These are phyloP conservation scores for Monosporascus sp. DNA, from an alignment of 2,329 filamentous ascomycete species.

Conservation along the genomic window DNA sequence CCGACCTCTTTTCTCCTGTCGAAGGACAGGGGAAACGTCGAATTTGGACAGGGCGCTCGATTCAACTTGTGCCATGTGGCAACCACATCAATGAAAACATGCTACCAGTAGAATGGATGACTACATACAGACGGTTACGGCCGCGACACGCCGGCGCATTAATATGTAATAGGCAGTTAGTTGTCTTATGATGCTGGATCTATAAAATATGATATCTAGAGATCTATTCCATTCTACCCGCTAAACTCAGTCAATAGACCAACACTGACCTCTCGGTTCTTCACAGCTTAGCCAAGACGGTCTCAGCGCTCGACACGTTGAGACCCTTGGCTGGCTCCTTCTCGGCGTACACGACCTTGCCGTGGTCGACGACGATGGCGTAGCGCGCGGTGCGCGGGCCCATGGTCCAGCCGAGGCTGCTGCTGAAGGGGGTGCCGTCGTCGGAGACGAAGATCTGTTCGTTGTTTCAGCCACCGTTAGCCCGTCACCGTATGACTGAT, in stretches of 20 bases:
- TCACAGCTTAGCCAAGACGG: constrained; percentile 49
- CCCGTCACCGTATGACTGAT: no score
- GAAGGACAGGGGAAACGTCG: no score
- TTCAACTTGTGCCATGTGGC: no score
- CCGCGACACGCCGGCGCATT: no score
- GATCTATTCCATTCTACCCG: not conserved
- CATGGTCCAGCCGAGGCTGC: constrained; percentile 70
- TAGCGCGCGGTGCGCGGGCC: constrained; percentile 73
- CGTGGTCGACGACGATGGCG: constrained; percentile 76
- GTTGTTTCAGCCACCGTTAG: constrained; percentile 2
- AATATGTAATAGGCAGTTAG: no score
- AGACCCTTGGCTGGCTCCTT: constrained; percentile 52
- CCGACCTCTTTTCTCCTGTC: no score
- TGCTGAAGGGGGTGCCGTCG: constrained; percentile 62
- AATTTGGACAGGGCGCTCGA: no score
- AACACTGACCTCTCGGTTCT: not conserved
- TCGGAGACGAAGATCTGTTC: constrained; percentile 70
- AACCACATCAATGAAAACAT: no score
- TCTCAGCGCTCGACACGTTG: constrained; percentile 44
- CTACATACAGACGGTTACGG: no score
- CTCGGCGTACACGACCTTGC: constrained; percentile 77
- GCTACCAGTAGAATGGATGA: no score
- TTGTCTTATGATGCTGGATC: no score
- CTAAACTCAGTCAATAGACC: no score
- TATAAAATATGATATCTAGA: not conserved